Evolutionary conservation across 2,329 filamentous ascomycete species (phyloP).

Genomic region (Penicillium sp.): DNA sequence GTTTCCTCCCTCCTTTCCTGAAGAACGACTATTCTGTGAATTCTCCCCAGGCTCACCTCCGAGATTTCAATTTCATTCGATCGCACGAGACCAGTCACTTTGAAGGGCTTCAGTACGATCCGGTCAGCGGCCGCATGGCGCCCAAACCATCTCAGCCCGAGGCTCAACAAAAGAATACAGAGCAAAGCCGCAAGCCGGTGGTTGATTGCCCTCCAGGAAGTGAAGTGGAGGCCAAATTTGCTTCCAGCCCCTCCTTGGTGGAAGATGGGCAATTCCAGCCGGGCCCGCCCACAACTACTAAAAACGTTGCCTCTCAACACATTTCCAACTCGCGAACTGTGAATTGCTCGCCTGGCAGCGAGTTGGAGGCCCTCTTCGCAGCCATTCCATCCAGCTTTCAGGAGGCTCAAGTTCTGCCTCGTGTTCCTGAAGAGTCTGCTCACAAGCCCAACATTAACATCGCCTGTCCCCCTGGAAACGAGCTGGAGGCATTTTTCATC

Average conservation of each 20-base stretch:
- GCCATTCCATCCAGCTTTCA: slow-evolving; percentile 1
- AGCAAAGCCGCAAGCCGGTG: neutral
- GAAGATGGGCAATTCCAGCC: slow-evolving; percentile 11
- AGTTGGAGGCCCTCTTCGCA: slow-evolving; percentile 5
- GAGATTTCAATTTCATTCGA: slow-evolving; percentile 6
- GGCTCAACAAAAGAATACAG: neutral
- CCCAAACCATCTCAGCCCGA: slow-evolving; percentile 11
- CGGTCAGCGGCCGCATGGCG: slow-evolving; percentile 40
- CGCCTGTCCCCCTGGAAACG: slow-evolving; percentile 9
- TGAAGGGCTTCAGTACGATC: slow-evolving; percentile 35
- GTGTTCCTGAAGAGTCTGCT: slow-evolving; percentile 1
- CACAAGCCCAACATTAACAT: slow-evolving; percentile 9
- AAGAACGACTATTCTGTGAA: slow-evolving; percentile 2
- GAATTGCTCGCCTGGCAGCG: slow-evolving; percentile 9
- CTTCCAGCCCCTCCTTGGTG: slow-evolving; percentile 2
- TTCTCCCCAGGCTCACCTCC: slow-evolving; percentile 2
- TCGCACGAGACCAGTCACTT: slow-evolving; percentile 2
- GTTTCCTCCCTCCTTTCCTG: slow-evolving; percentile 29
- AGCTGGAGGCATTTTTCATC: slow-evolving; percentile 7
- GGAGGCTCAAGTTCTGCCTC: neutral
- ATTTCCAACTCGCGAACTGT: slow-evolving; percentile 1
- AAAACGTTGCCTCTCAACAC: neutral
- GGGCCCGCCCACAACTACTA: neutral
- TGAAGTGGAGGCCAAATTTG: slow-evolving; percentile 12
- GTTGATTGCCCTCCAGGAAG: slow-evolving; percentile 5